Base-by-base conservation (phyloP, 768 basidiomycete species). In the Krasilnikovozyma curviuscula region DNA sequence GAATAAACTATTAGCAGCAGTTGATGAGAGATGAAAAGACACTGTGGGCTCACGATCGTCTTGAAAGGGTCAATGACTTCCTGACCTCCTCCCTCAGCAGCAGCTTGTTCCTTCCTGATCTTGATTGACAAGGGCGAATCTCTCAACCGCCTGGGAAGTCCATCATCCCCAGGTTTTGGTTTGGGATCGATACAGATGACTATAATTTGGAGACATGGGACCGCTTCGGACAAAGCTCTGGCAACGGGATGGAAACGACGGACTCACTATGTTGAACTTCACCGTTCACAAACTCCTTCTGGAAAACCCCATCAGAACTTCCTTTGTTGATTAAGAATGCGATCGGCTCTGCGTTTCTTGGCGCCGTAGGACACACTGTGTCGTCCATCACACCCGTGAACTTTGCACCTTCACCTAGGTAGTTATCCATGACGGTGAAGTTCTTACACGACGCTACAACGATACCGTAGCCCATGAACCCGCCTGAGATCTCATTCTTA, bases 191-290 rank as follows among this genome's bases (percentile, higher is more conserved):
- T 54, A 50, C 65, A 66, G 48, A 66, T 66, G 44, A 64, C 65
- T 64, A 46, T 24, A 10, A 37, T 30, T 1, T n/a, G 13, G 18
- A 40, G 18, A 28, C 9, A 3, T 19, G 18, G 6, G 21, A 48
- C 5, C 30, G 24, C 5, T 19, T 6, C 3, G n/a, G 34, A 31
- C 14, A n/a, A n/a, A n/a, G n/a, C n/a, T n/a, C n/a, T 7, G 16
- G 25, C 31, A 30, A 29, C 5, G 35, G 28, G 29, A n/a, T 25
- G 40, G 23, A 16, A 5, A 31, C 28, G 18, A 25, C 14, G 54
- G 24, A 50, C 63, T 52, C 34, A 66, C 65, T 59, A 54, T 63
- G 60, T 54, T 66, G 63, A 8, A 66, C 63, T 52, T 65, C 63
- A 28, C 65, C 65, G 52, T 66, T 66, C 23, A 62, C 61, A 49